Conservation (phyloP, 179 eudicot genomes). For the Corrigiola litoralis region DNA sequence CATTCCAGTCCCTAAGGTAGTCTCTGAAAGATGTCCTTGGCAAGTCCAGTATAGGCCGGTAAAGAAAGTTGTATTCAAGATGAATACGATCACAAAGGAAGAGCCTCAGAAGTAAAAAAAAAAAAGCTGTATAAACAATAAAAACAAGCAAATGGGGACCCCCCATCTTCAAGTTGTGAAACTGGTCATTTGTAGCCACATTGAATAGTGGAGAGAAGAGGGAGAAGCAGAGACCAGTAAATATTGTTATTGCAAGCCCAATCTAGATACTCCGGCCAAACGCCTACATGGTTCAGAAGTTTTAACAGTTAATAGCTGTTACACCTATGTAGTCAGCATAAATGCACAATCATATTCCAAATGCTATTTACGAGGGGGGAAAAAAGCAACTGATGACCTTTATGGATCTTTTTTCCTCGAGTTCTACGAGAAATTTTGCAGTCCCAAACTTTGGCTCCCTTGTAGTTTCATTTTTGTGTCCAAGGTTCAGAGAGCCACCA, state of each 20-base stretch:
- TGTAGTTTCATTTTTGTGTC: constrained; percentile 22
- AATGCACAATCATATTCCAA: too few species aligned
- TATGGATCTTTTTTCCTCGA: constrained; percentile 70
- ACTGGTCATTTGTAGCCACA: constrained; percentile 86
- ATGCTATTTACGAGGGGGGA: too few species aligned
- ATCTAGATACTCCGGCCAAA: constrained; percentile 66
- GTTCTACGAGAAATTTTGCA: constrained; percentile 66
- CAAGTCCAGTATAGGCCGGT: constrained; percentile 48
- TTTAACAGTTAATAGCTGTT: neutral
- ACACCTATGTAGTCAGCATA: neutral
- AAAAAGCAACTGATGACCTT: constrained; percentile 37
- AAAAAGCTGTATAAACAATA: constrained; percentile 41
- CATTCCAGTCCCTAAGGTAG: constrained; percentile 73
- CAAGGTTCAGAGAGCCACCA: constrained; percentile 30
- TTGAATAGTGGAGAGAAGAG: constrained; percentile 88
- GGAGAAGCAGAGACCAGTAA: constrained; percentile 78
- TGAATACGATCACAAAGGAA: constrained; percentile 60
- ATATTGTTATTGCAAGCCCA: constrained; percentile 67
- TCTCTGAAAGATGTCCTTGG: constrained; percentile 68
- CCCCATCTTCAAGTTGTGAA: constrained; percentile 42
- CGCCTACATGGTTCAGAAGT: constrained; percentile 37
- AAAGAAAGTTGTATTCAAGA: constrained; percentile 63
- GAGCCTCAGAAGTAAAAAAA: constrained; percentile 79
- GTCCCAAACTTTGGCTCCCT: constrained; percentile 62
- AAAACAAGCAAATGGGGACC: constrained; percentile 41